Evolutionary conservation across 768 basidiomycete genomes (phyloP), one percentile per base, ranked within the genome.

Genomic region (Pleurotus giganteus): DNA sequence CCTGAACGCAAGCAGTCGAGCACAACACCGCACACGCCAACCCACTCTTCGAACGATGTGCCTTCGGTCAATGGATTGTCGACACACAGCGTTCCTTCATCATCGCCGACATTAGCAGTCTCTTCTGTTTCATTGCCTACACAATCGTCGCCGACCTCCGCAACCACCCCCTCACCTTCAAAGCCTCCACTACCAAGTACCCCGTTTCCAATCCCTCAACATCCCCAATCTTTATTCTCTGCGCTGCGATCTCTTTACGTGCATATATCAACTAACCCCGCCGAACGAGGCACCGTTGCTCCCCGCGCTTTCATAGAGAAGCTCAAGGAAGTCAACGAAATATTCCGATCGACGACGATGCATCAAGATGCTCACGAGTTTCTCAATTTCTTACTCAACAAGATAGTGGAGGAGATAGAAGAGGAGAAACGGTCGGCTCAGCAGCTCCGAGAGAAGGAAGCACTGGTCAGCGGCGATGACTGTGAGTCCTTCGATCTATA

Each of bases 331-430:
- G 78, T 92, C 63, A 98, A 98, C 69, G 92, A 94, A 63, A 77
- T 88, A 43, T 99, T 98, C 65, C 81, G 93, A 45, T 86, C 86
- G 32, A 88, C 90, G 13, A 51, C 49, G 21, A 89, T 90, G 82
- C 97, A 99, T 67, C 97, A 99, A 67, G 97, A 99, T 68, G 97
- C 97, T 2, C 97, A 98, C 71, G 97, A 99, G 71, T 98, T 99
- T 69, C 77, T 98, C 37, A 97, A 95, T 67, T 98, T 89, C 71
- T 74, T 98, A 24, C 74, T 99, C 53, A 99, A 99, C 70, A 86
- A 80, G 67, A 86, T 99, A 46, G 88, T 94, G 31, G 96, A 98
- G 69, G 94, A 98, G 66, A 82, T 96, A 60, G 91, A 94, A 64
- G 81, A 84, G 57, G 87, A 88, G 55, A 78, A 70, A 64, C 84